Percentiles rank a stretch among this genome's conserved stretches.
Conservation (phyloP, 2,329 filamentous ascomycete genomes). For the Fusarium brevicatenulatum region DNA sequence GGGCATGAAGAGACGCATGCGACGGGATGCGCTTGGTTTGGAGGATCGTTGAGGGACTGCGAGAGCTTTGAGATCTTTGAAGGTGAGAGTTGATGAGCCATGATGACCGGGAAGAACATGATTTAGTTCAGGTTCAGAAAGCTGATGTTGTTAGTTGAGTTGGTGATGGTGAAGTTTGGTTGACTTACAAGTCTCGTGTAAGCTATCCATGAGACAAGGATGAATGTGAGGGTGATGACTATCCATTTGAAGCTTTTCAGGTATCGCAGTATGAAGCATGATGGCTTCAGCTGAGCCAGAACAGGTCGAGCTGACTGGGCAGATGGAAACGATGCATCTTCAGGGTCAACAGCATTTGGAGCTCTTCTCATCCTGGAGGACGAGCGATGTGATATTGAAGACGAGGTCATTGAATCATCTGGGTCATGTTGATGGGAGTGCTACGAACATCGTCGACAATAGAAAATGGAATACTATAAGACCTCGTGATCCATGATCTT, state of each 20-base stretch:
- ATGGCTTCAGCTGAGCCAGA: background rate
- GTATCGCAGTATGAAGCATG: background rate
- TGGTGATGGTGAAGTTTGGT: rapidly evolving
- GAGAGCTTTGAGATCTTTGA: constrained; percentile 19
- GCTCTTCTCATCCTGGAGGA: constrained; percentile 30
- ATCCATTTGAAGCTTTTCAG: constrained; percentile 16
- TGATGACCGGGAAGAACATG: background rate
- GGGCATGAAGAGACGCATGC: constrained; percentile 52
- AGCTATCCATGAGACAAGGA: constrained; percentile 18
- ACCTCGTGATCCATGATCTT: background rate
- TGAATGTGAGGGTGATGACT: background rate
- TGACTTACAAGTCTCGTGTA: constrained; percentile 5
- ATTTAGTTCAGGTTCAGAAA: background rate
- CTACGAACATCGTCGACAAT: background rate
- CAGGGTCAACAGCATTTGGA: background rate
- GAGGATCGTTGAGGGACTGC: background rate
- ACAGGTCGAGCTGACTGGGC: constrained; percentile 1
- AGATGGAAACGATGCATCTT: constrained; percentile 27
- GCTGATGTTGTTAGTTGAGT: constrained; percentile 17
- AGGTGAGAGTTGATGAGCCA: constrained; percentile 3
- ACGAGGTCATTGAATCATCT: constrained; percentile 30
- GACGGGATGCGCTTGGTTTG: constrained; percentile 32
- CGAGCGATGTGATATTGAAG: constrained; percentile 17
- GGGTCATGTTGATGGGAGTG: background rate
- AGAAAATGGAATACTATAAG: background rate